These are phyloP conservation scores for Alternaria tenuissima DNA, from an alignment of 2,329 filamentous ascomycete genomes.

Conservation along the genomic window DNA sequence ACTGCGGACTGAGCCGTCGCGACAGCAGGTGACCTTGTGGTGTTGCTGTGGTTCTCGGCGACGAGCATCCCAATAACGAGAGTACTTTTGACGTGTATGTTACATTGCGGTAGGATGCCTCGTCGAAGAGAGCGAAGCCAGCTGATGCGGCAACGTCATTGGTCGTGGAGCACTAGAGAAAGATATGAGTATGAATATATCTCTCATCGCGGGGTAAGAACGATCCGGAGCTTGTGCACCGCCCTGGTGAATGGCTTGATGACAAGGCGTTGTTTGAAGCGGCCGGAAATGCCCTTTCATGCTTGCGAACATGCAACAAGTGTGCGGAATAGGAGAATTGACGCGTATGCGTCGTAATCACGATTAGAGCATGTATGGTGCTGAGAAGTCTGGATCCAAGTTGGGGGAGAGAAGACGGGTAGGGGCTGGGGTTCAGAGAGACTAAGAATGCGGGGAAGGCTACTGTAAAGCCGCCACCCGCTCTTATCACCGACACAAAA, in stretches of 20 bases:
- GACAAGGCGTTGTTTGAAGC: not conserved
- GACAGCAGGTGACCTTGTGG: not conserved
- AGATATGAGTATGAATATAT: not conserved
- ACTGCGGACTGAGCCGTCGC: not conserved
- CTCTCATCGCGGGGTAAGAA: not conserved
- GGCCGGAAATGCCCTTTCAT: not conserved
- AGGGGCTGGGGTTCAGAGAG: not conserved
- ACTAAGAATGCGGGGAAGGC: not conserved
- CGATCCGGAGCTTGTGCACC: not conserved
- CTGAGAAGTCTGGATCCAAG: not conserved
- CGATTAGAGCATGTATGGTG: not conserved
- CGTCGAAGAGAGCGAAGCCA: not conserved
- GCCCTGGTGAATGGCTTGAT: not conserved
- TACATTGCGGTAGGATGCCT: not conserved
- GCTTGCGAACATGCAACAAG: not conserved
- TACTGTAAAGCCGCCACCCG: no score
- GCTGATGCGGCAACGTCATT: not conserved
- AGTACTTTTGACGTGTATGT: not conserved
- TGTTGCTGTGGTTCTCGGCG: not conserved
- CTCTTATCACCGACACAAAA: not conserved
- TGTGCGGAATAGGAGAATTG: not conserved
- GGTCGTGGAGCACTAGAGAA: no score
- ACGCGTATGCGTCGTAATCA: not conserved
- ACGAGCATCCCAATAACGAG: not conserved
- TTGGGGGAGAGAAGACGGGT: no score